Evolutionary conservation across 345 rosid species (phyloP), one percentile per base, ranked within the genome.

Genomic region (Eucalyptus polyanthemos): DNA sequence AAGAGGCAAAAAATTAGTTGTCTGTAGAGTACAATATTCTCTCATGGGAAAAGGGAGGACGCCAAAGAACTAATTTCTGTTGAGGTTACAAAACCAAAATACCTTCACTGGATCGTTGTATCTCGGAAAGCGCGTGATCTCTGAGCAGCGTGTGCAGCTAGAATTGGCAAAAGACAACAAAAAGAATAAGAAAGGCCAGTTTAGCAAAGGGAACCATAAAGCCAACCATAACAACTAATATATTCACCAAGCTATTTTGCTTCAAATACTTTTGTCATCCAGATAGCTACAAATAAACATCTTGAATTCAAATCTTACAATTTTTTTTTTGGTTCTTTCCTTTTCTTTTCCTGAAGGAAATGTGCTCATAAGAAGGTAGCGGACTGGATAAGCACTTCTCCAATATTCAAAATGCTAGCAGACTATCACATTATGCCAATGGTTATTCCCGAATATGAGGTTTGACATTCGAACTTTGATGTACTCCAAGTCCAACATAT

Each of bases 41-140:
- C 44, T 51, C 27, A 91, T 31, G 72, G 65, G 9, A 87, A 69
- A 88, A 21, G 88, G 83, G 87, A 86, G 54, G 47, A 91, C 15
- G 86, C 51, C 88, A 88, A 83, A 87, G 85, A 67, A 72, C 29
- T 27, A 81, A 86, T 87, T 88, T 62, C 76, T 51, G 56, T 86
- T 10, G 67, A 88, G 47, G 58, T 34, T 31, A 76, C 56, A 37
- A 58, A 54, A 65, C 53, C 81, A 83, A 86, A 51, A 89, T 93
- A 97, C 99, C 99, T 97, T 97, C 80, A 94, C 40, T 19, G 99
- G 99, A 92, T 96, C 99, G 91, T 94, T 97, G 89, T 95, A 97
- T 90, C 99, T 95, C 45, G 99, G 98, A 91, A 97, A 97, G 29
- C 99, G 95, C 86, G 98, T 97, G 31, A 90, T 91, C 91, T 89